Percentiles rank a stretch among this genome's conserved stretches.
These are phyloP conservation scores for Phytophthora megakarya DNA, from an alignment of 352 stramenopile species.

Conservation along the genomic window DNA sequence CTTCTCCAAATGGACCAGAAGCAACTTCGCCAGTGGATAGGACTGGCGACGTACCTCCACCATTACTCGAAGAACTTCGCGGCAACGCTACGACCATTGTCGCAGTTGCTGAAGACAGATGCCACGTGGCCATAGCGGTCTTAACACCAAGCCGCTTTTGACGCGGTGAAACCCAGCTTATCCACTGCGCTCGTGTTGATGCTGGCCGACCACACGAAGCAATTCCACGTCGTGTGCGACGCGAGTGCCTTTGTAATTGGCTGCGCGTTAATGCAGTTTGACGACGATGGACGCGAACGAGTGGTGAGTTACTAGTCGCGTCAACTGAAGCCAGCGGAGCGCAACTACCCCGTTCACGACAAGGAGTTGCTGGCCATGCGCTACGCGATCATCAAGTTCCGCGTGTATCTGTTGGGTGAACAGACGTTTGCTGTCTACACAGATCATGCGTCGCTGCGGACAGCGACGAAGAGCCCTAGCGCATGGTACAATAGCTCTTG, in stretches of 20 bases:
- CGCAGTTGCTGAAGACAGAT: constrained; percentile 28
- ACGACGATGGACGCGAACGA: too few species aligned
- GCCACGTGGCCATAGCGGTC: constrained; percentile 13
- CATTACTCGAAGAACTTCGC: constrained; percentile 29
- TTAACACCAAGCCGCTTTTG: constrained; percentile 22
- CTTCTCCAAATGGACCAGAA: neutral
- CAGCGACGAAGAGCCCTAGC: too few species aligned
- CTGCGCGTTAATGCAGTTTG: too few species aligned
- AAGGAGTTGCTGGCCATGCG: neutral
- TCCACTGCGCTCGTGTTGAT: neutral
- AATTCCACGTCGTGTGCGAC: too few species aligned
- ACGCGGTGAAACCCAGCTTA: constrained; percentile 19
- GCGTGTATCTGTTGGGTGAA: neutral
- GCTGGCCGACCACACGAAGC: too few species aligned
- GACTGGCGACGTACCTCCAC: constrained; percentile 28
- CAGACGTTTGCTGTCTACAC: too few species aligned
- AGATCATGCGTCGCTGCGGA: too few species aligned
- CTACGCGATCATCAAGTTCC: neutral
- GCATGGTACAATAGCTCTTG: too few species aligned
- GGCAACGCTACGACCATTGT: constrained; percentile 5
- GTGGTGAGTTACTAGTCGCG: too few species aligned
- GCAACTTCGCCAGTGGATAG: constrained; percentile 17
- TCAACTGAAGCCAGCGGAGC: too few species aligned
- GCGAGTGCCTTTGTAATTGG: neutral
- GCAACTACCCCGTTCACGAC: neutral